Conservation (phyloP, 257 asterid species). For the Ocimum tenuiflorum region DNA sequence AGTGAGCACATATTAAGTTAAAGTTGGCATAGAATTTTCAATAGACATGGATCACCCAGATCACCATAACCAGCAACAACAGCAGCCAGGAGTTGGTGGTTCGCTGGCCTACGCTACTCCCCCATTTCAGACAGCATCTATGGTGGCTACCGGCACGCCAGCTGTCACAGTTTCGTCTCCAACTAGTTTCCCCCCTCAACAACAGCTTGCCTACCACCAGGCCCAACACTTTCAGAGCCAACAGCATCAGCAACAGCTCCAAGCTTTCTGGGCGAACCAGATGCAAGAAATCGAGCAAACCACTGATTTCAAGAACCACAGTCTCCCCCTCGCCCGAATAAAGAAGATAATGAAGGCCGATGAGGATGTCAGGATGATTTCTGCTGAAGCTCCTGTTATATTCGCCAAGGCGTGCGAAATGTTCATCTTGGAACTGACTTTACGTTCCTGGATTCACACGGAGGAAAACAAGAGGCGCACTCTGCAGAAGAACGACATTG, state of each 20-base stretch:
- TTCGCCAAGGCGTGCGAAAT: slow-evolving; percentile 70
- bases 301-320: slow-evolving; percentile 57
- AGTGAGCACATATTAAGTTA: slow-evolving; percentile 13
- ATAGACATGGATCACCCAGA: slow-evolving; percentile 39
- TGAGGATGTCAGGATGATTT: slow-evolving; percentile 58
- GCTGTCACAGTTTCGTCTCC: slow-evolving; percentile 43
- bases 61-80: slow-evolving; percentile 35
- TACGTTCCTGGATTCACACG: slow-evolving; percentile 56
- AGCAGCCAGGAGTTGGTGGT: slow-evolving; percentile 26
- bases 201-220: slow-evolving; percentile 45
- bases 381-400: slow-evolving; percentile 60
- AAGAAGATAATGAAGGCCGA: too few species aligned
- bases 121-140: slow-evolving; percentile 27
- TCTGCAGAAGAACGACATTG: slow-evolving; percentile 63
- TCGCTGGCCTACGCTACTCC: slow-evolving; percentile 30
- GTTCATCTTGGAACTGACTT: slow-evolving; percentile 57
- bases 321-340: slow-evolving; percentile 57
- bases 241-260: slow-evolving; percentile 47
- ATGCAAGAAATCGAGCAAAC: slow-evolving; percentile 45
- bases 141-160: slow-evolving; percentile 38
- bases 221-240: slow-evolving; percentile 40
- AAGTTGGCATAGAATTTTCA: neutral
- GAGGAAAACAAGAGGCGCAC: slow-evolving; percentile 68
- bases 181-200: slow-evolving; percentile 27
- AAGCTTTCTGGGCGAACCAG: slow-evolving; percentile 51